Conservation (phyloP, 75 land plant genomes). For the Pinus albicaulis region DNA sequence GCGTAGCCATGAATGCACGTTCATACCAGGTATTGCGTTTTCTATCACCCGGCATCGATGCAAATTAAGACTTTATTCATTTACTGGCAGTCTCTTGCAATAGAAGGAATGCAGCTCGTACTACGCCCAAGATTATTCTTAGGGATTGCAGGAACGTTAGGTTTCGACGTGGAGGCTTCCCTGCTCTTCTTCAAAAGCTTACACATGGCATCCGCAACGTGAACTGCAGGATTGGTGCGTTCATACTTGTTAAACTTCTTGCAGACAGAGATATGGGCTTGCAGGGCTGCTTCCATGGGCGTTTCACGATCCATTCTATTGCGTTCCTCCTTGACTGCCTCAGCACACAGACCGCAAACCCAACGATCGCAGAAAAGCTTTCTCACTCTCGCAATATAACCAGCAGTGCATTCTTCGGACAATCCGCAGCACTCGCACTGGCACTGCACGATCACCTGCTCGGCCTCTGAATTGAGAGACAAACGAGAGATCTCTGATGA, state of each 20-base stretch:
- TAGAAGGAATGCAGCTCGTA: conserved; percentile 63
- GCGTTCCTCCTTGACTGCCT: conserved; percentile 70
- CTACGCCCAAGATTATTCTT: conserved; percentile 27
- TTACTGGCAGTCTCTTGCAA: conserved; percentile 20
- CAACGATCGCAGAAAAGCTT: conserved; percentile 50
- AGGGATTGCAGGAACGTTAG: neutral
- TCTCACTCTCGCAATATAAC: conserved; percentile 37
- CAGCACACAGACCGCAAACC: conserved; percentile 83
- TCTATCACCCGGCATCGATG: too few relatives aligned
- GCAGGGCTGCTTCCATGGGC: conserved; percentile 50
- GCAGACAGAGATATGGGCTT: conserved; percentile 45
- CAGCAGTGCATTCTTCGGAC: conserved; percentile 64
- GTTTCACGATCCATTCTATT: conserved; percentile 7
- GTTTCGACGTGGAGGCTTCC: neutral
- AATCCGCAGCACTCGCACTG: conserved; percentile 82
- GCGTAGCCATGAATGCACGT: too few relatives aligned
- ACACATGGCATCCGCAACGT: conserved; percentile 48
- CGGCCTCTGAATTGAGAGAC: too few relatives aligned
- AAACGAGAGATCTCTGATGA: too few relatives aligned
- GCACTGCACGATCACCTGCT: too few relatives aligned
- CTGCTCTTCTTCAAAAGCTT: conserved; percentile 35
- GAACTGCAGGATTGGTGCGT: conserved; percentile 53
- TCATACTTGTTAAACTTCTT: conserved; percentile 45
- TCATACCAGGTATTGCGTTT: too few relatives aligned
- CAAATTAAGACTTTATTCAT: too few relatives aligned